Evolutionary conservation across 352 stramenopile species (phyloP), one percentile per base, ranked within the genome.

Genomic region (Elongisporangium anandrum): DNA sequence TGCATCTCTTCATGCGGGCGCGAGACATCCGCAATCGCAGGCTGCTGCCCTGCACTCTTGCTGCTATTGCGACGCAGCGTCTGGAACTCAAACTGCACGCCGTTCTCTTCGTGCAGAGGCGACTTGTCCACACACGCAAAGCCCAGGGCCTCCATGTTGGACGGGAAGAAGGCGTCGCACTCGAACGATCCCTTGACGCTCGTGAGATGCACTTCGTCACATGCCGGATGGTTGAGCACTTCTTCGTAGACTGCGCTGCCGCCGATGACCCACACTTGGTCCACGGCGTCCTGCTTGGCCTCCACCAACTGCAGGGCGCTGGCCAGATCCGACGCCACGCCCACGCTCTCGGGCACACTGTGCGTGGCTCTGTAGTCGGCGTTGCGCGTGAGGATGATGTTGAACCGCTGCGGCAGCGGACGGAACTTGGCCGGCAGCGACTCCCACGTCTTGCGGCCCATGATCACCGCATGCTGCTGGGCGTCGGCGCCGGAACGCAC

Each of bases 401-500:
- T 99, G 56, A 95, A 83, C 20, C 98, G 90, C 50, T 95, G 92
- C 23, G 83, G 79, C 41, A 99, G 75, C 12, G 98, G 98, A 3
- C 96, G 88, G 61, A 98, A 98, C 68, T 97, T 98, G 47, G 81
- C 45, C 5, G 97, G 97, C 54, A 99, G 97, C 59, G 95, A 99
- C 60, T 99, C 92, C 96, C 97, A 99, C 17, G 98, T 99, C 77
- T 99, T 99, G 50, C 97, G 92, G 16, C 98, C 98, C 97, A 99
- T 99, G 71, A 99, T 97, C 34, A 99, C 97, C 0, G 97, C 98
- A 81, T 99, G 90, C 51, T 95, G 87, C 45, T 66, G 69, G 3
- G 39, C 51, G 9, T 34, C 26, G 15, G 15, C 56, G 24, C 50
- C 56, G 8, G 65, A 64, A 7, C 70, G 68, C 41, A 78, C 88